Conservation (phyloP, 129 eudicot species). For the Helianthus annuus region HanXRQr2.0-SUNRISE NC_035437.2:135236710-135237209, state of each 20-base stretch:
- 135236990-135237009: constrained; percentile 80
- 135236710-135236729: constrained; percentile 47
- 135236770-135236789: constrained; percentile 36
- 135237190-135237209: constrained; percentile 69
- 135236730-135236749: constrained; percentile 34
- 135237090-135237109: constrained; percentile 56
- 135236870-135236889: constrained; percentile 76
- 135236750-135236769: constrained; percentile 42
- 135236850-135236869: constrained; percentile 48
- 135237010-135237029: constrained; percentile 60
- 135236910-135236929: constrained; percentile 34
- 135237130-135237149: constrained; percentile 62
- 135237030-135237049: constrained; percentile 40
- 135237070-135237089: constrained; percentile 41
- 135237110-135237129: constrained; percentile 61
- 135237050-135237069: constrained; percentile 69
- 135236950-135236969: constrained; percentile 39
- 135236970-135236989: constrained; percentile 55
- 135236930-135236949: constrained; percentile 45
- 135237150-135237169: constrained; percentile 63
- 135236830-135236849: constrained; percentile 23
- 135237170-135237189: constrained; percentile 88
- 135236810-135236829: neutral
- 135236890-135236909: constrained; percentile 59
- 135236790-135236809: constrained; percentile 2